Conservation (phyloP, 1,284 basidiomycete species). For the Ceratobasidium sp. region DNA sequence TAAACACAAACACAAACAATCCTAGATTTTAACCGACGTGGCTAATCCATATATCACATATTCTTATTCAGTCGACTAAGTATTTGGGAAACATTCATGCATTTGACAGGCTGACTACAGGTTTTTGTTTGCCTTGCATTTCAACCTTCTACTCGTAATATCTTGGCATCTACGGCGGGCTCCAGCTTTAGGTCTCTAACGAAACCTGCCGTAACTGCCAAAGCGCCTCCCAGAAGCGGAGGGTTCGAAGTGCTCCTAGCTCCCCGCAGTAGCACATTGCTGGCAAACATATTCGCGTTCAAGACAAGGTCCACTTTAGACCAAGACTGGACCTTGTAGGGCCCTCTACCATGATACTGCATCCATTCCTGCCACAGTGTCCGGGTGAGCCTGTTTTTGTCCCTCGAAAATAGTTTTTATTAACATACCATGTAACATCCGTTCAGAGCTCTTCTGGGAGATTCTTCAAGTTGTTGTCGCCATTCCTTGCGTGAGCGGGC, state of each 20-base stretch:
- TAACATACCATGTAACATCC: constrained; percentile 21
- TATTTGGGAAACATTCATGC: too few species aligned
- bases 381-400: neutral
- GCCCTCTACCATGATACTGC: neutral
- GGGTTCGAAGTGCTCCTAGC: neutral
- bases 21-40: too few species aligned
- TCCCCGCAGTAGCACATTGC: neutral
- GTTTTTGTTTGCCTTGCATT: too few species aligned
- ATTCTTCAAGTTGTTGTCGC: neutral
- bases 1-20: too few species aligned
- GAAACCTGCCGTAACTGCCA: neutral
- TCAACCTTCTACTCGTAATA: neutral
- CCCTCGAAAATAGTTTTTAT: too few species aligned
- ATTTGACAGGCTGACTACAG: too few species aligned
- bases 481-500: neutral
- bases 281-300: neutral
- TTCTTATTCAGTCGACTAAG: too few species aligned
- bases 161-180: neutral
- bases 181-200: neutral
- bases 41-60: too few species aligned
- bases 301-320: neutral
- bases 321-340: neutral
- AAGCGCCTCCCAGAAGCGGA: neutral
- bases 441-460: neutral
- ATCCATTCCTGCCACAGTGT: neutral